Conservation (phyloP, 371 early-diverging fungal genomes). For the Actinomucor elegans region DNA sequence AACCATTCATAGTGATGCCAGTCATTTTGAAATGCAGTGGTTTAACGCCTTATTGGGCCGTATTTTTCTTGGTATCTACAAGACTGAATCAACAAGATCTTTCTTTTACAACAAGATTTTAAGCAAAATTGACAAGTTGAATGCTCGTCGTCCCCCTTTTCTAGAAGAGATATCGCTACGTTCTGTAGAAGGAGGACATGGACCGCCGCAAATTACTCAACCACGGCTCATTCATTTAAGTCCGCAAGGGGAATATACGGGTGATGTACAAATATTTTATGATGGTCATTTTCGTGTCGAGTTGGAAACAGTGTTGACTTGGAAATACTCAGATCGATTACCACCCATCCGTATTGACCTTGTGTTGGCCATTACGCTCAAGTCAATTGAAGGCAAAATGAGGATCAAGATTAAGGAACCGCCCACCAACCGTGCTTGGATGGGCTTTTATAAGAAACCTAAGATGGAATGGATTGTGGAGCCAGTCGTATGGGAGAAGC, state of each 20-base stretch:
- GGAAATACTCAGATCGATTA: slow-evolving; percentile 43
- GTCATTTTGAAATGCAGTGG: slow-evolving; percentile 71
- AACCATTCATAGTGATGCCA: slow-evolving; percentile 56
- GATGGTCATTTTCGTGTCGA: slow-evolving; percentile 73
- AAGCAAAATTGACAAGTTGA: slow-evolving; percentile 63
- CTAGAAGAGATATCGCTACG: slow-evolving; percentile 78
- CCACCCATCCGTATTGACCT: slow-evolving; percentile 75
- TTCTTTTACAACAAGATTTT: slow-evolving; percentile 65
- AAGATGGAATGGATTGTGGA: slow-evolving; percentile 75
- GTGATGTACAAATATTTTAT: slow-evolving; percentile 79
- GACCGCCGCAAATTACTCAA: slow-evolving; percentile 78
- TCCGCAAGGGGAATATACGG: slow-evolving; percentile 68
- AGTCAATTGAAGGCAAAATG: slow-evolving; percentile 70
- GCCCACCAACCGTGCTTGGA: slow-evolving; percentile 86
- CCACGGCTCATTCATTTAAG: slow-evolving; percentile 69
- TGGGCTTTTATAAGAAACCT: slow-evolving; percentile 84
- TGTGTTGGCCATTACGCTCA: slow-evolving; percentile 73
- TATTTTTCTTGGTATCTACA: slow-evolving; percentile 72
- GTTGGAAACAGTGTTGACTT: slow-evolving; percentile 59
- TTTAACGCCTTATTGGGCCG: slow-evolving; percentile 88
- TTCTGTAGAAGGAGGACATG: slow-evolving; percentile 76
- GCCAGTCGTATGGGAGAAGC: slow-evolving; percentile 84
- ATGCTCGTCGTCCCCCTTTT: slow-evolving; percentile 70
- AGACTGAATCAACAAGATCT: slow-evolving; percentile 58
- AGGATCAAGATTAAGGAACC: slow-evolving; percentile 80